Base-by-base conservation (phyloP, 2,329 filamentous ascomycete genomes). In the Apiospora kogelbergensis region DNA sequence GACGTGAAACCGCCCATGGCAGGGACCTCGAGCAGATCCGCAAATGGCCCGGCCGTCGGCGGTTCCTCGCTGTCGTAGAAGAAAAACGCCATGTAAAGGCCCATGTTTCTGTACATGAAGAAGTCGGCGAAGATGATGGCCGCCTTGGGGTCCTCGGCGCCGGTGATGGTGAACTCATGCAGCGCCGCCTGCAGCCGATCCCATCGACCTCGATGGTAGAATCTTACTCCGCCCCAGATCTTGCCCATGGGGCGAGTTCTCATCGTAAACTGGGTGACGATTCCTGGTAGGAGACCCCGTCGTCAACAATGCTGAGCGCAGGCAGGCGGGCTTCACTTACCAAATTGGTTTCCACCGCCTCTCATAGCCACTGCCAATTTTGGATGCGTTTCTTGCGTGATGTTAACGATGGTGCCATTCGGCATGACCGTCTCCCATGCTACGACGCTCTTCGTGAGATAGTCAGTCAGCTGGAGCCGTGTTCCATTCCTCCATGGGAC, bases 221-320 rank as follows among this genome's bases (percentile, higher is more conserved):
- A 66, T 6, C 78, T 75, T 10, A 74, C 72, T 1, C 81, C 80
- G 15, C 80, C 80, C 78, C 79, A 82, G 30, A 81, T 74, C 57
- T 80, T 68, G 26, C 74, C 77, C 22, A 79, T 76, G 10, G 76
- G 74, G 67, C 74, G 68, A 1, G 77, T 72, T 66, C 76, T 73
- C 45, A 78, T 66, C 13, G 75, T 78, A 64, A 77, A 80, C 60
- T 76, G 74, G 5, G 78, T 78, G 15, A 79, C 74, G 64, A 80
- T 79, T 22, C 78, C 78, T 78, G 17, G 1, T 2, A 37, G 30
- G 30, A 60, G 53, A 7, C 48, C 2, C 26, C n/a, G 6, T 10
- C 15, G 26, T 57, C 26, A 57, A n/a, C 26, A 33, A 57, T 20
- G 33, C 48, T 57, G 1, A 13, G 24, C 6, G n/a, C 42, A n/a